Conservation (phyloP, 306 rosid genomes). For the Morella rubra region DNA sequence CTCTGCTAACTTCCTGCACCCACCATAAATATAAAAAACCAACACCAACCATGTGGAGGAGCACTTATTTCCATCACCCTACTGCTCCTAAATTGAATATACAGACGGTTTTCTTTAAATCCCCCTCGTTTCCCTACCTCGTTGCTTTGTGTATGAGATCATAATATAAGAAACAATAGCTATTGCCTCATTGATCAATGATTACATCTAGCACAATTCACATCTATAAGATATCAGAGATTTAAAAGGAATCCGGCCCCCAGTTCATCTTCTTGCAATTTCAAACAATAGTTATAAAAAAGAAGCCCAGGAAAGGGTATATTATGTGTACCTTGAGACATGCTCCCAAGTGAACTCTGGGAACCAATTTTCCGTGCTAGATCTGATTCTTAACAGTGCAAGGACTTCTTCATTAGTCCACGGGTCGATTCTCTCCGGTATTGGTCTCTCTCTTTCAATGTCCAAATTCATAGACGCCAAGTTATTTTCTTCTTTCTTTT, state of each 20-base stretch:
- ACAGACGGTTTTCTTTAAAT: conserved; percentile 22
- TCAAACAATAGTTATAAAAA: not conserved
- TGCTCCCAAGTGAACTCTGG: conserved; percentile 85
- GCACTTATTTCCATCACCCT: conserved; percentile 39
- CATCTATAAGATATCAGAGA: conserved; percentile 1
- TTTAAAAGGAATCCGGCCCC: not conserved
- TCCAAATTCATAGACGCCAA: conserved; percentile 33
- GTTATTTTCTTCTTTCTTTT: conserved; percentile 24
- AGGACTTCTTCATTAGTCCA: conserved; percentile 75
- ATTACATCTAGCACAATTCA: not conserved
- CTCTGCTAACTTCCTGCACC: conserved; percentile 77
- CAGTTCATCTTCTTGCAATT: not conserved
- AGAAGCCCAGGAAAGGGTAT: not conserved
- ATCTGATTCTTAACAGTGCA: conserved; percentile 81
- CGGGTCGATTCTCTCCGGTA: conserved; percentile 28
- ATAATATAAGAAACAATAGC: not conserved
- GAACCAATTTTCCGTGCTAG: conserved; percentile 68
- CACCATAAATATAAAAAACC: conserved; percentile 35
- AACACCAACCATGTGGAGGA: conserved; percentile 26
- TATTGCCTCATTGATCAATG: not conserved
- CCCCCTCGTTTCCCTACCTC: conserved; percentile 12
- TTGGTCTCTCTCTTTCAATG: conserved; percentile 32
- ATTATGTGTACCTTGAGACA: conserved; percentile 64
- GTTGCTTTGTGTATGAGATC: conserved; percentile 7
- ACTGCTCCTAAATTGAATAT: conserved; percentile 4